phyloP scores from a whole-genome alignment of 2,329 filamentous ascomycete species.

The Basipetospora sp. region DNA sequence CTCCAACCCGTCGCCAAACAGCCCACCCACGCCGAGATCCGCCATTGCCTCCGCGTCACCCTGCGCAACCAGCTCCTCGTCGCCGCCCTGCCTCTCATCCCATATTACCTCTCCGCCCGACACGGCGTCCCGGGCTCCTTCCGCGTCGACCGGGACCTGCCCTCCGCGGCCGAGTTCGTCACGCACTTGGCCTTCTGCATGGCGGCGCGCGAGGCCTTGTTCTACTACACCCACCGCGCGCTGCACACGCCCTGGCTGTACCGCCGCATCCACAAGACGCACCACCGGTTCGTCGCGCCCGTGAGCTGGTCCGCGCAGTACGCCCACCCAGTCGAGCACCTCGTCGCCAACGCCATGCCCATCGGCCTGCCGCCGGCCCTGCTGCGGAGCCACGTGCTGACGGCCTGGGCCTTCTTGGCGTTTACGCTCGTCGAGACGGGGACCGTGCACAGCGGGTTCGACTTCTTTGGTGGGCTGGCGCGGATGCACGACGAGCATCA shows the following conservation, averaged over 20 bases:
- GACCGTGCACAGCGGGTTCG: constrained; percentile 43
- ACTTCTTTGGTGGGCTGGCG: constrained; percentile 33
- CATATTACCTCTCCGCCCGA: constrained; percentile 9
- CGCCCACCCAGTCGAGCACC: constrained; percentile 41
- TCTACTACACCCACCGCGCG: constrained; percentile 41
- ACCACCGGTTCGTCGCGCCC: constrained; percentile 41
- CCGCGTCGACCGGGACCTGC: constrained; percentile 23
- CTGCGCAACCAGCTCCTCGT: constrained; percentile 32
- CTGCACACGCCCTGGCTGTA: constrained; percentile 36
- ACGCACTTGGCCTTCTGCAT: constrained; percentile 27
- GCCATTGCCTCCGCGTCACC: constrained; percentile 28
- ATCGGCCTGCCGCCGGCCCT: constrained; percentile 33
- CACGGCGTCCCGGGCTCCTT: constrained; percentile 18
- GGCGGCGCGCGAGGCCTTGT: constrained; percentile 32
- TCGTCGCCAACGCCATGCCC: constrained; percentile 38
- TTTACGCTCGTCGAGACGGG: constrained; percentile 35
- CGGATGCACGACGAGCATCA: constrained; percentile 42
- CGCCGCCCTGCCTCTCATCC: constrained; percentile 16
- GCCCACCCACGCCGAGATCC: constrained; percentile 29
- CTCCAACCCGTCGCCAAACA: constrained; percentile 37
- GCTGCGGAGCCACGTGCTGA: constrained; percentile 33
- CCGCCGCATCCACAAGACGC: constrained; percentile 36
- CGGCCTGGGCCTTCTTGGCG: constrained; percentile 34
- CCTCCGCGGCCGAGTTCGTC: constrained; percentile 20
- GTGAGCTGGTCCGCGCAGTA: constrained; percentile 41